Conservation (phyloP, 2,329 filamentous ascomycete species). For the Raffaelea arxii region DNA sequence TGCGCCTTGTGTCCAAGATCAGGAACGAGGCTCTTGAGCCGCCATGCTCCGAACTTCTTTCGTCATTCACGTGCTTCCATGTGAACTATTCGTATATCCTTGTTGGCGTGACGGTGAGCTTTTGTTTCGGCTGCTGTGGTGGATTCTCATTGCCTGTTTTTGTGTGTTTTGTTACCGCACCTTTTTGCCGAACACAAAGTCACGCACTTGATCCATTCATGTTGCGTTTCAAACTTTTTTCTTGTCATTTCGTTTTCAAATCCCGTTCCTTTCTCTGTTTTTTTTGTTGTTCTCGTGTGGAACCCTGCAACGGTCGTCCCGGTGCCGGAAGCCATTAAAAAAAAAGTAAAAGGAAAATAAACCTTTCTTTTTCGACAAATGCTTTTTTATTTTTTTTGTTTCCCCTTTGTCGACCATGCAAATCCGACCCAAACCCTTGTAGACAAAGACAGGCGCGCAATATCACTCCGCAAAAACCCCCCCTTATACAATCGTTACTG, state of each 20-base stretch:
- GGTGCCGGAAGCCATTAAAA: too few relatives aligned
- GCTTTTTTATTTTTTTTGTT: background rate
- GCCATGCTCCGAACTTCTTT: background rate
- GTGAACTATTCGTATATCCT: background rate
- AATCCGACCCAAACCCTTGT: too few relatives aligned
- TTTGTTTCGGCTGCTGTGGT: too few relatives aligned
- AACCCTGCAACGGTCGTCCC: too few relatives aligned
- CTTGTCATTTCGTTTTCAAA: background rate
- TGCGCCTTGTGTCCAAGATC: background rate
- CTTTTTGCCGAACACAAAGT: too few relatives aligned
- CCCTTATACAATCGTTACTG: background rate
- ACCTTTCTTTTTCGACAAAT: too few relatives aligned
- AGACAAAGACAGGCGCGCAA: too few relatives aligned
- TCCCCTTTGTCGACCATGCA: background rate
- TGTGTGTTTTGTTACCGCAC: too few relatives aligned
- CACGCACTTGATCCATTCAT: background rate
- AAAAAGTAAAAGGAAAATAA: too few relatives aligned
- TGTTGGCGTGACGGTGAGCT: too few relatives aligned
- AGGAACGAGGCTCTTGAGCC: background rate
- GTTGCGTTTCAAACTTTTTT: background rate
- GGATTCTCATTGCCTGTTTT: too few relatives aligned
- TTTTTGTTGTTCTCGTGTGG: background rate
- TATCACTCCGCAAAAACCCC: conserved; percentile 4
- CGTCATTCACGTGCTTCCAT: background rate
- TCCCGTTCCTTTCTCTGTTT: background rate